A percentile compares a stretch with the other conserved stretches of the same genome.
Evolutionary conservation across 2,329 filamentous ascomycete genomes (phyloP).

Genomic region (Neofusicoccum parvum): DNA sequence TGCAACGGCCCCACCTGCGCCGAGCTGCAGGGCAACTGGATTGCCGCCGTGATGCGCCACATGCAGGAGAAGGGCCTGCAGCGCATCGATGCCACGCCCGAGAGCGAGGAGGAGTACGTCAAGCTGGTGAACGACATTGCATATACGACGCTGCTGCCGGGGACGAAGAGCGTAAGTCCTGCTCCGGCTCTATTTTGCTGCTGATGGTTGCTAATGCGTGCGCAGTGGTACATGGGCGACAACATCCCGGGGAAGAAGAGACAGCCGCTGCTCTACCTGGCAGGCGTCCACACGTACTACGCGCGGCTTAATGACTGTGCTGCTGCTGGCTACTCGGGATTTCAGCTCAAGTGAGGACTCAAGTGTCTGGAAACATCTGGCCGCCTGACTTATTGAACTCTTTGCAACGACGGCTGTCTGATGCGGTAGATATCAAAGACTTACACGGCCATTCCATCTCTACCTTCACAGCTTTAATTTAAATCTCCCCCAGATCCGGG

Average conservation of each 20-base stretch:
- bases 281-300: conserved; percentile 32
- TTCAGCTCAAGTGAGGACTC: conserved; percentile 17
- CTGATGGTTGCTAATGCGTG: too few species aligned
- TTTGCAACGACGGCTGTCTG: too few species aligned
- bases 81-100: conserved; percentile 53
- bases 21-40: conserved; percentile 61
- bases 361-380: too few species aligned
- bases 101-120: conserved; percentile 55
- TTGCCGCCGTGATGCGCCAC: conserved; percentile 54
- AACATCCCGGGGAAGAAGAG: conserved; percentile 57
- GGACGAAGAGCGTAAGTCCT: conserved; percentile 37
- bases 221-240: conserved; percentile 57
- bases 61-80: conserved; percentile 51
- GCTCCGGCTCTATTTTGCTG: too few species aligned
- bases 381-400: too few species aligned
- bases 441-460: too few species aligned
- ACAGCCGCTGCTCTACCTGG: conserved; percentile 55
- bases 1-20: conserved; percentile 58
- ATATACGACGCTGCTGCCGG: conserved; percentile 53
- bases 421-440: too few species aligned
- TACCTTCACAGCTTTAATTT: too few species aligned
- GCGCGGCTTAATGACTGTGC: conserved; percentile 26
- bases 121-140: conserved; percentile 51
- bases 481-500: too few species aligned
- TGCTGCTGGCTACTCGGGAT: conserved; percentile 27